phyloP scores from a whole-genome alignment of 768 basidiomycete species.

The Collybia sordida region DNA sequence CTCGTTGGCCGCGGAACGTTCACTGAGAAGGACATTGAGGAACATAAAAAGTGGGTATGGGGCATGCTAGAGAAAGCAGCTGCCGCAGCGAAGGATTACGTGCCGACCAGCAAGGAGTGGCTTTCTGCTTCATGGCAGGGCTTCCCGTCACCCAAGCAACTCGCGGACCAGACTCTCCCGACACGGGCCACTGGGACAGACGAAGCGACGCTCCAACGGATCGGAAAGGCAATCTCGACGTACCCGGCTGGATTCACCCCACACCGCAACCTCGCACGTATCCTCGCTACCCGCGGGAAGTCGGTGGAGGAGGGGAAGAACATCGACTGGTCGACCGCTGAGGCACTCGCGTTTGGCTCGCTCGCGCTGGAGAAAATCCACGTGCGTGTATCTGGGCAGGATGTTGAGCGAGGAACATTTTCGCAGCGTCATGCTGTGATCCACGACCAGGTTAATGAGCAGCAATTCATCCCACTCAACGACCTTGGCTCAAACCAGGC shows the following conservation, averaged over 20 bases:
- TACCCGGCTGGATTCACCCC: slow-evolving; percentile 85
- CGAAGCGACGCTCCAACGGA: slow-evolving; percentile 70
- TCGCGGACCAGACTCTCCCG: slow-evolving; percentile 91
- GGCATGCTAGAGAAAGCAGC: slow-evolving; percentile 97
- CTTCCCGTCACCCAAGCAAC: slow-evolving; percentile 95
- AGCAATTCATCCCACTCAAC: slow-evolving; percentile 87
- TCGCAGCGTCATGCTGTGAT: slow-evolving; percentile 97
- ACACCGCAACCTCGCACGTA: slow-evolving; percentile 93
- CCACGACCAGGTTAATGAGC: slow-evolving; percentile 92
- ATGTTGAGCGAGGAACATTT: slow-evolving; percentile 98
- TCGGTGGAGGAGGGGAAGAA: slow-evolving; percentile 86
- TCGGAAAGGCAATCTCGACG: slow-evolving; percentile 85
- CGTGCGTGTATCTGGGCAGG: slow-evolving; percentile 94
- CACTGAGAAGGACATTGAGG: slow-evolving; percentile 93
- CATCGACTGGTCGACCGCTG: slow-evolving; percentile 99
- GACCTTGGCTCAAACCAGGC: slow-evolving; percentile 87
- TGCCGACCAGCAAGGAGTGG: slow-evolving; percentile 95
- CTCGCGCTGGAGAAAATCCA: slow-evolving; percentile 92
- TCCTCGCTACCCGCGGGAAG: slow-evolving; percentile 85
- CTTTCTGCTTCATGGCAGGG: slow-evolving; percentile 97
- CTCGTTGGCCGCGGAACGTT: slow-evolving; percentile 90
- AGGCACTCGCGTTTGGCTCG: slow-evolving; percentile 94
- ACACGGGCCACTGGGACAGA: slow-evolving; percentile 84
- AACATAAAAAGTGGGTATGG: slow-evolving; percentile 99
- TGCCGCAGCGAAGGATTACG: slow-evolving; percentile 93